These are phyloP conservation scores for Pleurotus citrinopileatus DNA, from an alignment of 768 basidiomycete genomes.

Conservation along the genomic window DNA sequence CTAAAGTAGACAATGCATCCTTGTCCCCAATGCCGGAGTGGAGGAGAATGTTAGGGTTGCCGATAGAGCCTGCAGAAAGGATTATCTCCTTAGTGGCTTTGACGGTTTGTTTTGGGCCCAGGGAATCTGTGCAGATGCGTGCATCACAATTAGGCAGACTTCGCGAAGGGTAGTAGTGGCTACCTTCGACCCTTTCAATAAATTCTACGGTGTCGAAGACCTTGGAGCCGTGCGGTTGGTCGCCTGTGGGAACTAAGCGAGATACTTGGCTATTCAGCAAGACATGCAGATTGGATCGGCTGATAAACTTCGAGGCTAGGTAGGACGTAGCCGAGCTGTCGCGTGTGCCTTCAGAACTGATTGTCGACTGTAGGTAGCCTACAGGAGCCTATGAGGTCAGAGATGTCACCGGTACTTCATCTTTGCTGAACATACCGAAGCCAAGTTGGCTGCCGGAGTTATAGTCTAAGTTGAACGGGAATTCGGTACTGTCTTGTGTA, in stretches of 20 bases:
- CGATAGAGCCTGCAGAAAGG: conserved; percentile 26
- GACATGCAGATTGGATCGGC: conserved; percentile 23
- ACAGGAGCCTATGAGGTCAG: background rate
- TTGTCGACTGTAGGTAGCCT: conserved; percentile 20
- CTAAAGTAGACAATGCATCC: background rate
- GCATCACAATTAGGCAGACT: too few species aligned
- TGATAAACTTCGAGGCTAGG: conserved; percentile 18
- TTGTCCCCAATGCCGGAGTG: conserved; percentile 24
- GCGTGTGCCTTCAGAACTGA: conserved; percentile 14
- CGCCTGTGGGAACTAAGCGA: conserved; percentile 3
- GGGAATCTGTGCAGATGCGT: too few species aligned
- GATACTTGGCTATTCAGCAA: conserved; percentile 18
- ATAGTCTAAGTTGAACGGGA: conserved; percentile 25
- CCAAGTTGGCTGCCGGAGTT: conserved; percentile 28
- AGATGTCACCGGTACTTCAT: too few species aligned
- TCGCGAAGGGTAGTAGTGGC: background rate
- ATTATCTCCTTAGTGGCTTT: conserved; percentile 22
- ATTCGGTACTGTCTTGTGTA: conserved; percentile 18
- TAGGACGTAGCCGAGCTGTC: conserved; percentile 23
- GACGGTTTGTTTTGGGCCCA: too few species aligned
- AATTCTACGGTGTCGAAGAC: conserved; percentile 19
- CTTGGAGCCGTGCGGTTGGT: background rate
- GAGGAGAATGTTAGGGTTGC: conserved; percentile 22
- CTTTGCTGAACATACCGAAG: conserved; percentile 22
- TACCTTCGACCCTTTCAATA: background rate